Evolutionary conservation across 805 yeast species (phyloP), one percentile per base, ranked within the genome.

Genomic region (Candida alai): DNA sequence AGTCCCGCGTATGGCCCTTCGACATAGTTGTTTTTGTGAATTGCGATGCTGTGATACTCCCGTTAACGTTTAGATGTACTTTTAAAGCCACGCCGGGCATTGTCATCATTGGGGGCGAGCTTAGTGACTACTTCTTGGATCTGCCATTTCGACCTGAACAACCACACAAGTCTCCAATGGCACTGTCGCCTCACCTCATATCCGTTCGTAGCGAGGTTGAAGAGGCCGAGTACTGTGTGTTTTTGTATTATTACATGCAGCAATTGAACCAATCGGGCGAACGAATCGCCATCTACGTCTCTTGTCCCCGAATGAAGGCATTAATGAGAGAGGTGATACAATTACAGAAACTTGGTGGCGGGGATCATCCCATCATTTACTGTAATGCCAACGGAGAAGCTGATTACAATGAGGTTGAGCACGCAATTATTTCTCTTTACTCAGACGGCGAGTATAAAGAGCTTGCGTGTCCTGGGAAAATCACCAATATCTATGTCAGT

Each of bases 181-280:
- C n/a, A n/a, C n/a, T n/a, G n/a, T n/a, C n/a, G n/a, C n/a, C n/a
- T n/a, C 49, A 41, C 24, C 15, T 32, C 16, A 35, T 46, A 11
- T 30, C 30, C 6, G 35, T 32, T 4, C 29, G 29, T 4, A 34
- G 30, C 25, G 29, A 35, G 18, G 28, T 45, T 3, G 38, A 41
- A 28, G 53, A 47, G 27, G 53, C 50, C 7, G 48, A 47, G 23
- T 44, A 43, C 27, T 35, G 68, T 12, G 72, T 72, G 11, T 51
- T 57, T 1, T 39, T 74, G 5, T 74, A 56, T 43, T 65, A 63
- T 50, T 74, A 72, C 37, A 53, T 78, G 67, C 44, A 70, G 4
- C 39, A 63, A 3, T 34, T 65, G 14, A 76, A 74, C 0, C 74
- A 73, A 38, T 60, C 72, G 0, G 24, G 45, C 1, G 40, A 48